phyloP scores from a whole-genome alignment of 805 yeast genomes.

The Teunomyces pallodes region DNA sequence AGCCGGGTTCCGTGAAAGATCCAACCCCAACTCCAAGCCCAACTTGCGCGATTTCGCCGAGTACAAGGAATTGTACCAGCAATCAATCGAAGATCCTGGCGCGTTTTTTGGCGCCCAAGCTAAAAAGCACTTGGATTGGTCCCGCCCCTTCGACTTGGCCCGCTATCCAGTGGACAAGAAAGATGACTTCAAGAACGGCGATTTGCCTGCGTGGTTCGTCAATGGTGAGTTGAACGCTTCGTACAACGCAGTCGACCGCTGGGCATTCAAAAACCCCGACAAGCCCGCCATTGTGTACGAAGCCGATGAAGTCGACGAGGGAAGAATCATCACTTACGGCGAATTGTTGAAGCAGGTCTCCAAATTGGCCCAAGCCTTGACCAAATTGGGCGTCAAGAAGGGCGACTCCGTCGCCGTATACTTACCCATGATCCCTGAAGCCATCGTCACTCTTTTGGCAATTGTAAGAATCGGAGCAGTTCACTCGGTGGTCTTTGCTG shows the following conservation, averaged over 20 bases:
- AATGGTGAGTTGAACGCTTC: conserved; percentile 92
- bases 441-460: conserved; percentile 90
- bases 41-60: conserved; percentile 48
- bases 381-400: conserved; percentile 80
- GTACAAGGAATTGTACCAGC: conserved; percentile 49
- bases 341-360: conserved; percentile 83
- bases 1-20: conserved; percentile 39
- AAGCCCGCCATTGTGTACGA: conserved; percentile 85
- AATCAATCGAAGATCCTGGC: conserved; percentile 56
- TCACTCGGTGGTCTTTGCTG: conserved; percentile 96
- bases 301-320: conserved; percentile 84
- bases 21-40: conserved; percentile 41
- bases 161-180: conserved; percentile 46
- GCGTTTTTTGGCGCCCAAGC: conserved; percentile 57
- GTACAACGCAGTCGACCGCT: conserved; percentile 93
- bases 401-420: conserved; percentile 97
- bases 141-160: conserved; percentile 46
- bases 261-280: conserved; percentile 83
- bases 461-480: conserved; percentile 92
- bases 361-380: conserved; percentile 80
- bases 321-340: conserved; percentile 74
- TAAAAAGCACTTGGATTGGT: conserved; percentile 49
- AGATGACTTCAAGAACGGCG: conserved; percentile 52
- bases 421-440: conserved; percentile 97
- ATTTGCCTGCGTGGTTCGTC: conserved; percentile 83